Base-by-base conservation (phyloP, 2,329 filamentous ascomycete species). In the Chrysosporium queenslandicum region DNA sequence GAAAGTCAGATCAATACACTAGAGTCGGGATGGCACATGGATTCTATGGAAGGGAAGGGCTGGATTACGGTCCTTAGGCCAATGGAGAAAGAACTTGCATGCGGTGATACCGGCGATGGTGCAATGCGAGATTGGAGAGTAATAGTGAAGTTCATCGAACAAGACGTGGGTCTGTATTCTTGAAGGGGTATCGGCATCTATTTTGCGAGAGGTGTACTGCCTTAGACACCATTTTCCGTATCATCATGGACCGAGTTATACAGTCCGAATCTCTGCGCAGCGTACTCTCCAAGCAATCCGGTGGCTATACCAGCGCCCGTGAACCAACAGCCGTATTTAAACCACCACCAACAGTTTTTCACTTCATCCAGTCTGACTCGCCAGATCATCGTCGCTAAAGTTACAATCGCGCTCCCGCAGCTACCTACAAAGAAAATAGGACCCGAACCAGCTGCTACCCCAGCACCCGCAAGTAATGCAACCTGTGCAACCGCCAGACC, bases 111-210 rank as follows among this genome's bases (percentile, higher is more conserved):
- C 1, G 88, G 87, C 0, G 76, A 78, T 40, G 87, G 87, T 1
- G 87, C 81, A 1, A 94, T 94, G 88, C 78, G 76, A 61, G 79
- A 85, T 46, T 92, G 86, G 85, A 76, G 71, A 52, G 76, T 82
- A 52, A 84, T 94, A 64, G 85, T 90, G 3, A 64, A 64, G 9
- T 71, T 78, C 1, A 77, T 87, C 41, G 79, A 84, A 49, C n/a
- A 49, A 20, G 11, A 49, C 9, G 27, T 49, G 34, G 46, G 46
- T 12, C 12, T 49, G 36, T 21, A 20, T 41, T 41, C 37, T 30
- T 49, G 36, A 49, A 11, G 14, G 5, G 32, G 32, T 34, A 34
- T 34, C 32, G 32, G 12, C 32, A 36, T 39, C 36, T 39, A 39
- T 39, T 39, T 9, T 21, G 11, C 12, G 16, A 39, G 36, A 3